Conservation (phyloP, 495 filamentous ascomycete genomes). For the Bathelium albidoporum region DNA sequence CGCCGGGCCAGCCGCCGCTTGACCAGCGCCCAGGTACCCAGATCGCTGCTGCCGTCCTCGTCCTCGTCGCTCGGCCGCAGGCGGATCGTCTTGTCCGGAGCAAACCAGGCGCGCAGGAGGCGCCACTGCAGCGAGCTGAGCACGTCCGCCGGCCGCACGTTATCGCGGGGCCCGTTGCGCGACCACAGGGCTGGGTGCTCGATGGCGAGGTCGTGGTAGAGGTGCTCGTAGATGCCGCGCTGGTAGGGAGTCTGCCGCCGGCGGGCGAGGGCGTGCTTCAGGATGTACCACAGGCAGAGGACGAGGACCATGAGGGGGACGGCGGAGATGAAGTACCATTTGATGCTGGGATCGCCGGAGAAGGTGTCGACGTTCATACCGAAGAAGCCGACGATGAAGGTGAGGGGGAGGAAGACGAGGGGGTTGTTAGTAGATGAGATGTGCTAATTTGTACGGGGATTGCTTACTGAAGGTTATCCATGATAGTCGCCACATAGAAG, state of each 20-base stretch:
- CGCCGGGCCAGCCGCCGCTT: slow-evolving; percentile 35
- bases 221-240: slow-evolving; percentile 41
- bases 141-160: slow-evolving; percentile 29
- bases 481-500: slow-evolving; percentile 37
- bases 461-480: slow-evolving; percentile 30
- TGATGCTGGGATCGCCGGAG: slow-evolving; percentile 33
- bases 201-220: slow-evolving; percentile 39
- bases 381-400: slow-evolving; percentile 42
- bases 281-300: slow-evolving; percentile 37
- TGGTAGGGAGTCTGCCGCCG: slow-evolving; percentile 38
- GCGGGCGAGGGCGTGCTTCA: slow-evolving; percentile 40
- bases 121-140: slow-evolving; percentile 37
- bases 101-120: slow-evolving; percentile 38
- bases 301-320: slow-evolving; percentile 39
- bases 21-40: slow-evolving; percentile 34
- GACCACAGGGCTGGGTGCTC: slow-evolving; percentile 41
- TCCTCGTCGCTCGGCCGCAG: slow-evolving; percentile 19
- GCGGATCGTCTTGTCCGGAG: slow-evolving; percentile 26
- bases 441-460: background rate
- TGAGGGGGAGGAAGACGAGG: slow-evolving; percentile 42
- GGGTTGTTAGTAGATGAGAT: background rate
- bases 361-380: slow-evolving; percentile 46
- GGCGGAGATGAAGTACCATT: slow-evolving; percentile 42
- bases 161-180: slow-evolving; percentile 34
- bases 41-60: slow-evolving; percentile 25